A percentile compares a stretch with the other conserved stretches of the same genome.
Evolutionary conservation across 805 yeast genomes (phyloP).

Genomic region (Sugiyamaella floridensis): DNA sequence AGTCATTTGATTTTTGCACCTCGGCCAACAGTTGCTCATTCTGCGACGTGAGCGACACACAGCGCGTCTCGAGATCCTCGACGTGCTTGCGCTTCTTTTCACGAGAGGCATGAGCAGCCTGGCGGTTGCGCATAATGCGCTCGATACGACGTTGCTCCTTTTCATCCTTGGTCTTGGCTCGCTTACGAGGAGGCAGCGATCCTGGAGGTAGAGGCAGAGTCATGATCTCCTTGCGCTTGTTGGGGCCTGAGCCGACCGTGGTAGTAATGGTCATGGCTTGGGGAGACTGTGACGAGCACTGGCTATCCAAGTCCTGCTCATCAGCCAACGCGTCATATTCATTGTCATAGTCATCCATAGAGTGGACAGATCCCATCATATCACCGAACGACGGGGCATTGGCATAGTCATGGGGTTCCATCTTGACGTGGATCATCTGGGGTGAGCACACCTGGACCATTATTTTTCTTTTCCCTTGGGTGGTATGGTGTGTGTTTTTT

Average conservation of each 20-base stretch:
- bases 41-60: constrained; percentile 24
- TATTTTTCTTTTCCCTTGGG: too few relatives aligned
- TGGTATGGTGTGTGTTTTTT: too few relatives aligned
- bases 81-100: constrained; percentile 93
- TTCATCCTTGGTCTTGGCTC: constrained; percentile 94
- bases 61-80: constrained; percentile 66
- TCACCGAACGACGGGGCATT: not conserved
- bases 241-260: constrained; percentile 14
- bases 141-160: constrained; percentile 95
- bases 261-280: constrained; percentile 12
- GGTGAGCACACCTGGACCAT: not conserved
- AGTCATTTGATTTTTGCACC: constrained; percentile 12
- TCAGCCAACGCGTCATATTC: not conserved
- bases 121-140: constrained; percentile 84
- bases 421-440: not conserved
- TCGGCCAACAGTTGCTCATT: constrained; percentile 23
- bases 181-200: constrained; percentile 84
- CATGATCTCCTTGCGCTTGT: constrained; percentile 28
- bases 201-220: constrained; percentile 32
- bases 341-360: not conserved
- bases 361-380: not conserved
- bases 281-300: not conserved
- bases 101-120: constrained; percentile 96
- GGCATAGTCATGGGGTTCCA: not conserved
- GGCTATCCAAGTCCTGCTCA: not conserved